Evolutionary conservation across 257 asterid genomes (phyloP), one percentile per base, ranked within the genome.

Genomic region (Knoxia roxburghii): DNA sequence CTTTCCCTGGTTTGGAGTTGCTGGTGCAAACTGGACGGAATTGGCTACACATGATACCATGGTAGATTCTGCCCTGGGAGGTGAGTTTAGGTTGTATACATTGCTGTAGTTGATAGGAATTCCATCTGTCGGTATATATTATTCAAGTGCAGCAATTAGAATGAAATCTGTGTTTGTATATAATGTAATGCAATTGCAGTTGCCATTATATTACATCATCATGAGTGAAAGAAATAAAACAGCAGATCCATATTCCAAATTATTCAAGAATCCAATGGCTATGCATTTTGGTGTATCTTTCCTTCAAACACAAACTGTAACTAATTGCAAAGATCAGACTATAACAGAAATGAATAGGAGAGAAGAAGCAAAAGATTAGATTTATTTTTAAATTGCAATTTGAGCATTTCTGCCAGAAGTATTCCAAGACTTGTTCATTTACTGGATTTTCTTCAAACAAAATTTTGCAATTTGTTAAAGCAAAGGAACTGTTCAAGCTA

Each of bases 1-100:
- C 79, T 72, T 83, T 53, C 65, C 77, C 73, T 73, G 82, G 65
- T 81, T 87, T 55, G 96, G 95, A 26, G 96, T 86, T 15, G 61
- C 80, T 9, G 90, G 93, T 65, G 82, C 82, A 35, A 80, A 65
- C 69, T 63, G 73, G 55, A 75, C 70, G 75, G 81, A 77, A 77
- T 76, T 30, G 26, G 72, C 46, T 62, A 73, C 54, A 72, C 78
- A 75, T 48, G 88, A 73, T 50, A 73, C 73, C 57, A 75, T 81
- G 61, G 77, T 78, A 57, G 76, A 72, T 70, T 82, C 88, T 27
- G 72, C 21, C n/a, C 49, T 43, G 21, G 67, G 73, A 39, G 71
- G 65, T 41, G 74, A 45, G 24, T 65, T 70, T 29, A 57, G 68
- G 69, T 70, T 68, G 55, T 49, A 46, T 27, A 41, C 12, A 59